These are phyloP conservation scores for Scheffersomyces coipomensis DNA, from an alignment of 805 yeast genomes.

Conservation along the genomic window DNA sequence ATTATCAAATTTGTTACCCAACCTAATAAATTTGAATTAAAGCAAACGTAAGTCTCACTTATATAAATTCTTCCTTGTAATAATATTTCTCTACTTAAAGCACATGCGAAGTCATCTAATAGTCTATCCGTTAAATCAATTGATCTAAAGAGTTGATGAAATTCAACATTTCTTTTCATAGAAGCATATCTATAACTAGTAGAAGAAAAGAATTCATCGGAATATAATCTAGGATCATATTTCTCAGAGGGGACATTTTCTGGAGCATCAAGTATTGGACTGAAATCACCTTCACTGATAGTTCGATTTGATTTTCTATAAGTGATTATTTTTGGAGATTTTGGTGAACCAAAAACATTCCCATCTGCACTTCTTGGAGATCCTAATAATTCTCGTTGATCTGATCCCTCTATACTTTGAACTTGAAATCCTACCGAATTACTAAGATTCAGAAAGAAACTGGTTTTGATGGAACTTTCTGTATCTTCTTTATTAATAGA, in stretches of 20 bases:
- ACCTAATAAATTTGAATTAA: conserved; percentile 82
- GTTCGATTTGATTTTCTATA: conserved; percentile 36
- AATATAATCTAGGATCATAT: conserved; percentile 47
- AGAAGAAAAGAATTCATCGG: conserved; percentile 55
- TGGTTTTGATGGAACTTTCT: background rate
- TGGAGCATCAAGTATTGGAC: conserved; percentile 11
- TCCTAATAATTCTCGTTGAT: background rate
- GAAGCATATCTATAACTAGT: conserved; percentile 66
- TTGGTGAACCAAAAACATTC: background rate
- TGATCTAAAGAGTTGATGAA: conserved; percentile 70
- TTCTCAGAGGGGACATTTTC: conserved; percentile 9
- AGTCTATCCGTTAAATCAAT: conserved; percentile 69
- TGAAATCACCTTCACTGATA: conserved; percentile 27
- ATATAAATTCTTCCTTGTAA: conserved; percentile 86
- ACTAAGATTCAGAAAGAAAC: background rate
- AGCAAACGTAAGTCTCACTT: conserved; percentile 75
- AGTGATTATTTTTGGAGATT: conserved; percentile 37
- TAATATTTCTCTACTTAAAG: conserved; percentile 80
- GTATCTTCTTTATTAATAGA: background rate
- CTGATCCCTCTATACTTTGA: background rate
- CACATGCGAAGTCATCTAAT: conserved; percentile 87
- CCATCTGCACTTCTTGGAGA: background rate
- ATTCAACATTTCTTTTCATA: conserved; percentile 63
- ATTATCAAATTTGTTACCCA: conserved; percentile 85
- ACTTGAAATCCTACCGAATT: background rate